A percentile compares a stretch with the other conserved stretches of the same genome.
phyloP scores from a whole-genome alignment of 2,329 filamentous ascomycete genomes.

The Lecanosticta acicola region DNA sequence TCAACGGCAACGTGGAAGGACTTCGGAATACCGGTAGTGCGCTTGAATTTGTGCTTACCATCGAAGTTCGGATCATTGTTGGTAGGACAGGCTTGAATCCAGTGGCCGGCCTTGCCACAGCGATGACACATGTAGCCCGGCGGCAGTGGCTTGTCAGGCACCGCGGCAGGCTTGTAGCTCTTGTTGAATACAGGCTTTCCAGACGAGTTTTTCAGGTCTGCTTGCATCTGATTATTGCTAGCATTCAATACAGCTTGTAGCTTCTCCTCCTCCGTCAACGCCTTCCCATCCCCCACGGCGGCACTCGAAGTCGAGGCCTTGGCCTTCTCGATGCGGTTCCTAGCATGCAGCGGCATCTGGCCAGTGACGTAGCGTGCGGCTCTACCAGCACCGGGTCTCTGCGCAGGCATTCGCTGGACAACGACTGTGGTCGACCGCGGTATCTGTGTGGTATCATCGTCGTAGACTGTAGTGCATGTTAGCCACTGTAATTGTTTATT shows the following conservation, averaged over 20 bases:
- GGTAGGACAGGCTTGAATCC: conserved; percentile 97
- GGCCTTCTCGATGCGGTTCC: conserved; percentile 63
- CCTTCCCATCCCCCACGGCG: conserved; percentile 57
- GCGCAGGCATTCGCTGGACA: conserved; percentile 76
- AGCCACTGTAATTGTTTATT: too few species aligned
- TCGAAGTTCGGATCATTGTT: conserved; percentile 97
- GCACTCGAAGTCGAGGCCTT: conserved; percentile 34
- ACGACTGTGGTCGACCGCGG: conserved; percentile 91
- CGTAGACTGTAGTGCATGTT: conserved; percentile 67
- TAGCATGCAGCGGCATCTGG: conserved; percentile 86
- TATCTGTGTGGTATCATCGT: conserved; percentile 97
- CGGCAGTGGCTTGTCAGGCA: conserved; percentile 88
- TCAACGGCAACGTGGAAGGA: conserved; percentile 95
- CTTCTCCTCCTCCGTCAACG: conserved; percentile 88
- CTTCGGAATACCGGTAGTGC: conserved; percentile 91
- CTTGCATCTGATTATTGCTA: conserved; percentile 85
- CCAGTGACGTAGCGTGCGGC: conserved; percentile 94
- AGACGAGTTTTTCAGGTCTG: conserved; percentile 88
- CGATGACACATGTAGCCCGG: conserved; percentile 94
- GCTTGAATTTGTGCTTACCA: conserved; percentile 85
- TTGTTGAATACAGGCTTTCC: conserved; percentile 51
- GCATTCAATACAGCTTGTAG: conserved; percentile 88
- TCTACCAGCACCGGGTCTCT: conserved; percentile 78
- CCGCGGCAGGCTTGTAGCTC: conserved; percentile 60
- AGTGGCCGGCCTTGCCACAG: conserved; percentile 93